Conservation (phyloP, 805 yeast species). For the Lipomyces yamadae region DNA sequence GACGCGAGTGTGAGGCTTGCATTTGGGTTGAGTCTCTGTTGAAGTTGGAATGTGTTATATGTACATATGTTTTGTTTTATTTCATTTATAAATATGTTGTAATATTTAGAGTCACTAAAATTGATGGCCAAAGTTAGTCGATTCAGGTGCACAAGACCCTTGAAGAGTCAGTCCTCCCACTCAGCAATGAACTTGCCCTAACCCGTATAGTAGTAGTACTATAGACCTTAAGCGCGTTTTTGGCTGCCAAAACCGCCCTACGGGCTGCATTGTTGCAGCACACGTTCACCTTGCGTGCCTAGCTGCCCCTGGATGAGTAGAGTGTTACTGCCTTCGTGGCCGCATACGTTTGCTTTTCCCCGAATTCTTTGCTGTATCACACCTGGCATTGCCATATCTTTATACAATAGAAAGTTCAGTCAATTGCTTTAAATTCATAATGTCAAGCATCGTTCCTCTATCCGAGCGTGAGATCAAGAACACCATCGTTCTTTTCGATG, state of each 20-base stretch:
- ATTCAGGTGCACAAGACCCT: no score
- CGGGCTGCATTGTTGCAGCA: neutral
- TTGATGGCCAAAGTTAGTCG: no score
- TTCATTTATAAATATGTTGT: neutral
- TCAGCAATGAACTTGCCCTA: no score
- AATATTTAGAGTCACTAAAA: neutral
- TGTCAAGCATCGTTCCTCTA: constrained; percentile 49
- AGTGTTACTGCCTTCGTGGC: neutral
- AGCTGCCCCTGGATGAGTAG: constrained; percentile 2
- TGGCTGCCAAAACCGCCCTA: neutral
- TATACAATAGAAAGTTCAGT: neutral
- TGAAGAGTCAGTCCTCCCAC: no score
- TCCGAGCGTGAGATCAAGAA: constrained; percentile 73
- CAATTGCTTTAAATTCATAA: constrained; percentile 10
- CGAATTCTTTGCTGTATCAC: neutral
- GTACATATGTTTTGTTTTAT: neutral
- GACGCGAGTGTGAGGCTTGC: neutral
- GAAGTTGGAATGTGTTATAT: neutral
- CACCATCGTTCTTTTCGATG: constrained; percentile 91
- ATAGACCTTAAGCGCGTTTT: neutral
- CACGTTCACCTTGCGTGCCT: neutral
- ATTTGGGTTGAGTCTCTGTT: neutral
- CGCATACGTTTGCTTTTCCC: neutral
- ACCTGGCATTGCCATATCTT: neutral
- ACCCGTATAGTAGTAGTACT: no score